Percentiles rank a stretch among this genome's conserved stretches.
These are phyloP conservation scores for Fraxinus excelsior DNA, from an alignment of 257 asterid species.

Conservation along the genomic window DNA sequence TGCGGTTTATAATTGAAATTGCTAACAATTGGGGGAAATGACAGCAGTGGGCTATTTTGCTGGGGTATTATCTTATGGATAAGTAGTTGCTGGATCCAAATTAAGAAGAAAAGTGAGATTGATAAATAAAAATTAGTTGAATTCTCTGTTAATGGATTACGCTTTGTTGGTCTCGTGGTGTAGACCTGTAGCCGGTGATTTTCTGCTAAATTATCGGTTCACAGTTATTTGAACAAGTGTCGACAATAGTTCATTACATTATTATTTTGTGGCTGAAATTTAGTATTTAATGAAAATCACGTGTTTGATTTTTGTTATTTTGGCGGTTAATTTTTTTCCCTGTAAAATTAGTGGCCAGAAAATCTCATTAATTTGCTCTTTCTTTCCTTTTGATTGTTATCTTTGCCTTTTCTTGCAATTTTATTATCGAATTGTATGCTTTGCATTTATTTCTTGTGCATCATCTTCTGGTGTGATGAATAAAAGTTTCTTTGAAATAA, in stretches of 20 bases:
- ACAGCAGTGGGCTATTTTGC: not conserved
- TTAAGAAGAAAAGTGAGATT: not conserved
- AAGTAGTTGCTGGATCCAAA: not conserved
- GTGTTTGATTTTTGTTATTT: not conserved
- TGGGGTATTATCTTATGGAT: not conserved
- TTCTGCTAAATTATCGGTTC: slow-evolving; percentile 1
- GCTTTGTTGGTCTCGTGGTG: not conserved
- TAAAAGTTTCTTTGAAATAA: not conserved
- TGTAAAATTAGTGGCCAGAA: not conserved
- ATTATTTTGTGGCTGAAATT: not conserved
- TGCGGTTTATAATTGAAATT: slow-evolving; percentile 15
- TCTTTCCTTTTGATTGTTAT: not conserved
- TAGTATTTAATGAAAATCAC: not conserved
- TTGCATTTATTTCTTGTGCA: not conserved
- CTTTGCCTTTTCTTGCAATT: too few species aligned
- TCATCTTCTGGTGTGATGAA: not conserved
- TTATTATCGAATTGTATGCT: not conserved
- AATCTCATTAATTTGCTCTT: not conserved
- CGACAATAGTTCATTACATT: not conserved
- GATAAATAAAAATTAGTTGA: not conserved
- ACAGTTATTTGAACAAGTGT: not conserved
- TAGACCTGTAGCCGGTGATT: not conserved
- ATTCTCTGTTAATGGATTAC: not conserved
- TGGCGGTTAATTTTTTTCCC: not conserved
- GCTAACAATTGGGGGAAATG: not conserved